A percentile compares a stretch with the other conserved stretches of the same genome.
phyloP scores from a whole-genome alignment of 495 filamentous ascomycete genomes.

The Aspergillus homomorphus region DNA sequence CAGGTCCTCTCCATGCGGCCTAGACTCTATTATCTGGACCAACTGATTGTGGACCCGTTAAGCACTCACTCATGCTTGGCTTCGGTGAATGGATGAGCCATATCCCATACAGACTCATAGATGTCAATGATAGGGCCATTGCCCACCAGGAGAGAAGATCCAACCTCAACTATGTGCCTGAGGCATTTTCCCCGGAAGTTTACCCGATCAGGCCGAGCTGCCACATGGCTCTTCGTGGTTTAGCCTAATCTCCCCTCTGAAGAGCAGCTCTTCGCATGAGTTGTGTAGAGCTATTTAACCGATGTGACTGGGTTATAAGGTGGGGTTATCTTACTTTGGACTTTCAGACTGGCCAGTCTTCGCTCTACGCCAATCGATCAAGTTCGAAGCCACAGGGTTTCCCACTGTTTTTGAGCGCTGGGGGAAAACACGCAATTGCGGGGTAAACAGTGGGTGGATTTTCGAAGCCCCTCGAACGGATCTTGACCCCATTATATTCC shows the following conservation, averaged over 20 bases:
- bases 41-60: no score
- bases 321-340: background rate
- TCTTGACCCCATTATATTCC: no score
- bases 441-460: background rate
- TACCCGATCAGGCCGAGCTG: slow-evolving; percentile 12
- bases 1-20: no score
- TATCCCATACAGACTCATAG: no score
- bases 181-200: slow-evolving; percentile 5
- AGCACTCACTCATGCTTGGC: no score
- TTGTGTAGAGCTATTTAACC: background rate
- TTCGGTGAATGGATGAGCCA: no score
- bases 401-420: background rate
- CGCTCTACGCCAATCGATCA: background rate
- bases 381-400: background rate
- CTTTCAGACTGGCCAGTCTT: background rate
- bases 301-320: background rate
- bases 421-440: background rate
- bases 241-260: background rate
- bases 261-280: background rate
- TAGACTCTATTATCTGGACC: no score
- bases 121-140: no score
- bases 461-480: no score
- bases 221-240: background rate
- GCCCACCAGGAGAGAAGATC: no score
- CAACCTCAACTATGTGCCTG: background rate